Base-by-base conservation (phyloP, 2,329 filamentous ascomycete genomes). In the Clathrospora elynae region DNA sequence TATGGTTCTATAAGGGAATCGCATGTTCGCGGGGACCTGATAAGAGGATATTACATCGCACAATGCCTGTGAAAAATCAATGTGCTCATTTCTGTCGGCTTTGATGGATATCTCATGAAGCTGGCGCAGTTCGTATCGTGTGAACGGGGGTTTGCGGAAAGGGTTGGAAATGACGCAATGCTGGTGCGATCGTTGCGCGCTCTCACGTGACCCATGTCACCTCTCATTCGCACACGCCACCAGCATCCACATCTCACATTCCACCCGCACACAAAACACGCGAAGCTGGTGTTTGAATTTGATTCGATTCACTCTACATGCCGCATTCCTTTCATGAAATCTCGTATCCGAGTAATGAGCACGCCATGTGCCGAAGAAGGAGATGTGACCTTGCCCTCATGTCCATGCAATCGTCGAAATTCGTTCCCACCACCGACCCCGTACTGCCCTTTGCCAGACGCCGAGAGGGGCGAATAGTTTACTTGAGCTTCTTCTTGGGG, bases 401-500 rank as follows among this genome's bases (percentile, higher is more conserved):
- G 48, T 57, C 57, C 59, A 42, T 63, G 52, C 61, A 53, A 60
- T 61, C 61, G 55, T 64, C 49, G 54, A 57, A 49, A 55, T 60
- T 63, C 61, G 55, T 64, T 55, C 49, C 54, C 40, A 50, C 58
- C 41, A 56, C 56, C 51, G 49, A 49, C 47, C 51, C 59, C 47
- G 49, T 42, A 29, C 38, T 46, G n/a, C 38, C 33, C 55, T 60
- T 63, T 61, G 61, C 61, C 65, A 59, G 57, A 67, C 62, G 62
- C 66, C 66, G 45, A 50, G 56, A 54, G 42, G 42, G 51, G 64
- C 64, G 66, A 69, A 50, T 53, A 75, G 76, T 80, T 76, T 87
- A 92, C 82, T 96, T 96, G 76, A 96, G 85, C 92, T 99, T 99
- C 91, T 99, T 99, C 92, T 99, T 99, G 78, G 93, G 93, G 80